Conservation (phyloP, 2,329 filamentous ascomycete species). For the Aureobasidium sp. region DNA sequence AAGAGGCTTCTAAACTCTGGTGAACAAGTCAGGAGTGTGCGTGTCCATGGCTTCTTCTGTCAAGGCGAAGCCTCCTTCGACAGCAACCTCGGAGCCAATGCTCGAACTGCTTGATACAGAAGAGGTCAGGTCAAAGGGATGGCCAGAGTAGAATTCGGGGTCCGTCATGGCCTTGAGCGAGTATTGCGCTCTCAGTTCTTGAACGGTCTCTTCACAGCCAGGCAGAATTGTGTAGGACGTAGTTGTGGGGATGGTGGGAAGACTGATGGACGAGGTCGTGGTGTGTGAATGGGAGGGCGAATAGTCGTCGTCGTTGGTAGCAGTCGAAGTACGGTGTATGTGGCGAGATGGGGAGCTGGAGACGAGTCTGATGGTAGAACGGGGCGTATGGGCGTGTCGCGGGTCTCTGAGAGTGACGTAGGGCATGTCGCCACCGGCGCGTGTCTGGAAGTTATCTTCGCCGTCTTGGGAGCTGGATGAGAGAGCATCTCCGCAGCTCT, state of each 20-base stretch:
- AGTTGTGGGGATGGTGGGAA: constrained; percentile 20
- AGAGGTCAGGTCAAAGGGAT: background rate
- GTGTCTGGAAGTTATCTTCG: background rate
- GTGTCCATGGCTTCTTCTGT: constrained; percentile 50
- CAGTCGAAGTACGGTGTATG: constrained; percentile 18
- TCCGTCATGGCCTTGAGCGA: constrained; percentile 10
- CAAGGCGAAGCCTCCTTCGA: constrained; percentile 48
- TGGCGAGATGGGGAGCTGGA: background rate
- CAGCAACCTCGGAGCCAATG: constrained; percentile 37
- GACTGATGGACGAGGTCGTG: constrained; percentile 28
- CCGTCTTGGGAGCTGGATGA: background rate
- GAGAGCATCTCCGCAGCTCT: background rate
- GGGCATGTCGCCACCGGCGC: background rate
- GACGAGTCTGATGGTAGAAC: background rate
- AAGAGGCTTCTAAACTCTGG: constrained; percentile 14
- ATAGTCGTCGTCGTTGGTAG: constrained; percentile 20
- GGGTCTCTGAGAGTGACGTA: background rate
- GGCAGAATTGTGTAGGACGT: constrained; percentile 6
- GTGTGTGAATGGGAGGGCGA: constrained; percentile 22
- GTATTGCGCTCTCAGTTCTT: background rate
- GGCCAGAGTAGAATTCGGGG: constrained; percentile 2
- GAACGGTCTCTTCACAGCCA: background rate
- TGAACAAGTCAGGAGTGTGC: constrained; percentile 35
- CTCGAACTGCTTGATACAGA: background rate
- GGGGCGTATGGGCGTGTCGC: background rate